Evolutionary conservation across 192 early-diverging fungal genomes (phyloP).

Genomic region (Phycomyces blakesleeanus): DNA sequence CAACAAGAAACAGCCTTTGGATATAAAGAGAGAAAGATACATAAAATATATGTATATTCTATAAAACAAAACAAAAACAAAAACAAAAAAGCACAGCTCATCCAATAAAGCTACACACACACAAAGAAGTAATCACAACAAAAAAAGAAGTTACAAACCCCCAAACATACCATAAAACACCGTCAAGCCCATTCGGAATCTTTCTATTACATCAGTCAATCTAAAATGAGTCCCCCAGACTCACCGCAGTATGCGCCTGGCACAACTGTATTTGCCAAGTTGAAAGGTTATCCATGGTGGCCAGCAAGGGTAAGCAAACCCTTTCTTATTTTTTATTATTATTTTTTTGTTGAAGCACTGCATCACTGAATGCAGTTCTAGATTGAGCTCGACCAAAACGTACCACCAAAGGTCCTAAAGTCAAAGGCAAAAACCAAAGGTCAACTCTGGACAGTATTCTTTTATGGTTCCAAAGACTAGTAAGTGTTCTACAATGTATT

Average conservation of each 20-base stretch:
- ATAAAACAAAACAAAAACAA: no score
- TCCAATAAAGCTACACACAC: no score
- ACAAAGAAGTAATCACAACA: no score
- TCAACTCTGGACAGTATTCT: conserved; percentile 38
- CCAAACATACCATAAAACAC: no score
- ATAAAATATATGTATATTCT: no score
- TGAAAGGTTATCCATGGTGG: conserved; percentile 62
- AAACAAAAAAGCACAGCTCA: no score
- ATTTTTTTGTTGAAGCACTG: background rate
- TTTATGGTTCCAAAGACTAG: conserved; percentile 45
- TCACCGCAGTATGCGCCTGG: conserved; percentile 44
- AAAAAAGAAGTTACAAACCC: no score
- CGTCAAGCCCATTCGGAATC: background rate
- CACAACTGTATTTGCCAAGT: conserved; percentile 53
- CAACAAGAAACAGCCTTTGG: no score
- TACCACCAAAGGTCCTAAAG: conserved; percentile 34
- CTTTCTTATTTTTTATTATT: background rate
- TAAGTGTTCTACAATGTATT: no score
- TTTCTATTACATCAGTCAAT: background rate
- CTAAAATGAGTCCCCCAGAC: background rate
- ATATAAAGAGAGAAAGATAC: no score
- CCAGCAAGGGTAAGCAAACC: conserved; percentile 51
- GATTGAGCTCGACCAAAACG: conserved; percentile 38
- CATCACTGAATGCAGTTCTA: background rate
- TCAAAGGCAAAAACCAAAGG: conserved; percentile 38